These are phyloP conservation scores for Dothistroma pini DNA, from an alignment of 2,329 filamentous ascomycete species.

Conservation along the genomic window DNA sequence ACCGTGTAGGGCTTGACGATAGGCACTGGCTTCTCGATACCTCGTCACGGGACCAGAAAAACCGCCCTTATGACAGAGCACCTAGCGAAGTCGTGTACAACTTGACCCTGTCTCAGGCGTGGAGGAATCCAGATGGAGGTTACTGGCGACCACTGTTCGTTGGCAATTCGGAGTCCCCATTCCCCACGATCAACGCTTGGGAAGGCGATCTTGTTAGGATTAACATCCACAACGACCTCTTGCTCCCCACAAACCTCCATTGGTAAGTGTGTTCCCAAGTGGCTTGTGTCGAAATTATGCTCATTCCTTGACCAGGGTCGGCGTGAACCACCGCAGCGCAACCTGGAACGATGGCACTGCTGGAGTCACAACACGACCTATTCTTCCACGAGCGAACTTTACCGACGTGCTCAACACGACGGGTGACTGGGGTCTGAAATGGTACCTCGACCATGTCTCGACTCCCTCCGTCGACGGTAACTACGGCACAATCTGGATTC, in stretches of 20 bases:
- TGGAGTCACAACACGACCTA: slow-evolving; percentile 18
- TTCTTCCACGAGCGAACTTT: slow-evolving; percentile 20
- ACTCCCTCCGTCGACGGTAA: slow-evolving; percentile 22
- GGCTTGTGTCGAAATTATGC: too few relatives aligned
- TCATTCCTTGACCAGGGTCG: not conserved
- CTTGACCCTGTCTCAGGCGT: slow-evolving; percentile 16
- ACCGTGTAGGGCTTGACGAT: not conserved
- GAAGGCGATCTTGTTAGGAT: slow-evolving; percentile 21
- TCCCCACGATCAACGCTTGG: slow-evolving; percentile 15
- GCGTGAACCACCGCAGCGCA: slow-evolving; percentile 10
- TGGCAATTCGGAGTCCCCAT: slow-evolving; percentile 19
- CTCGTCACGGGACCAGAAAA: not conserved
- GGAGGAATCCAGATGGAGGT: slow-evolving; percentile 22
- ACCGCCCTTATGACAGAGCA: not conserved
- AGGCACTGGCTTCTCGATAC: not conserved
- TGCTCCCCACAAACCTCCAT: slow-evolving; percentile 13
- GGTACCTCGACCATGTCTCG: slow-evolving; percentile 21
- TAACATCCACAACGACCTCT: slow-evolving; percentile 18
- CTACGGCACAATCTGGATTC: slow-evolving; percentile 21
- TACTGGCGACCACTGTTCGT: slow-evolving; percentile 21
- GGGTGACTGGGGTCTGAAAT: slow-evolving; percentile 22
- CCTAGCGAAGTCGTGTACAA: slow-evolving; percentile 9
- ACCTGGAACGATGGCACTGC: slow-evolving; percentile 22
- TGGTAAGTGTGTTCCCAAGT: slow-evolving; percentile 1
- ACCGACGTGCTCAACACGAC: slow-evolving; percentile 20